Conservation (phyloP, 228 moss, liverwort and hornwort genomes). For the Sphagnum fallax region DNA sequence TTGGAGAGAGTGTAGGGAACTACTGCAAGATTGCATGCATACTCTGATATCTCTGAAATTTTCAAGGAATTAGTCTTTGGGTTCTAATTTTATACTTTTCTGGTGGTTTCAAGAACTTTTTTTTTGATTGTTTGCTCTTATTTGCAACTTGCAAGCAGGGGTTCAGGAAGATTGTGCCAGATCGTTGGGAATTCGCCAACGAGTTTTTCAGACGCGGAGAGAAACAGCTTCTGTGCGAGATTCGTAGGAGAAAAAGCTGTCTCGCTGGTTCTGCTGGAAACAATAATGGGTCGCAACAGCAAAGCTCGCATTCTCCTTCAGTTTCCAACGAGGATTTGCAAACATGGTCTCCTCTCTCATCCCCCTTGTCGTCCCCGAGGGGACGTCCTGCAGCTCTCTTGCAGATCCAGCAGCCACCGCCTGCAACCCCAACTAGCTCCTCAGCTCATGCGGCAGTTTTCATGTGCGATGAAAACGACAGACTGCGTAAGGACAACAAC, state of each 20-base stretch:
- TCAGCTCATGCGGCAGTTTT: conserved; percentile 27
- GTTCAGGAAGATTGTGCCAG: conserved; percentile 70
- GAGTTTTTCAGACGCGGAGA: conserved; percentile 74
- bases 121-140: not conserved
- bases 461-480: conserved; percentile 66
- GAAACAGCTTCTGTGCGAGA: conserved; percentile 69
- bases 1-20: too few relatives aligned
- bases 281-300: conserved; percentile 9
- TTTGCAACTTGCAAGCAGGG: conserved; percentile 25
- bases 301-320: conserved; percentile 62
- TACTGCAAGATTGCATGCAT: too few relatives aligned
- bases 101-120: too few relatives aligned
- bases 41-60: too few relatives aligned
- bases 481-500: conserved; percentile 58
- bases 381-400: too few relatives aligned
- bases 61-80: too few relatives aligned
- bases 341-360: conserved; percentile 63
- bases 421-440: not conserved
- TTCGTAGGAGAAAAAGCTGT: conserved; percentile 62
- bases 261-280: conserved; percentile 6
- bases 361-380: conserved; percentile 58
- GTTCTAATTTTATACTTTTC: too few relatives aligned
- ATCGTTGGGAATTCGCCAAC: conserved; percentile 83
- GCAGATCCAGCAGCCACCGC: too few relatives aligned
- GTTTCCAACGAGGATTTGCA: conserved; percentile 58